Evolutionary conservation across 75 land plant species (phyloP).

Genomic region (Azolla pinnata): DNA sequence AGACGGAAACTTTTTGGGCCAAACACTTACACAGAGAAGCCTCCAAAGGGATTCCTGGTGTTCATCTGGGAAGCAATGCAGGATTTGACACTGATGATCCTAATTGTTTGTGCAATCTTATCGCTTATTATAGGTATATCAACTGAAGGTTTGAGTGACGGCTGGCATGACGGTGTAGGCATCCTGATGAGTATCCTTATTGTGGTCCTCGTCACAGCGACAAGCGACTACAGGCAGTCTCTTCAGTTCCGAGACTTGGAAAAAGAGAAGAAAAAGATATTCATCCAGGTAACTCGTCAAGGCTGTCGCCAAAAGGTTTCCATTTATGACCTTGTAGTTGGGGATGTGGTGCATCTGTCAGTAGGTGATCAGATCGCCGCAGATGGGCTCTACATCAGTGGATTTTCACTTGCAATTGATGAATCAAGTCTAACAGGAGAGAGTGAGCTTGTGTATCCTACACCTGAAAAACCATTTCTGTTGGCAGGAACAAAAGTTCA

Average conservation of each 20-base stretch:
- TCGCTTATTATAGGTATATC: constrained; percentile 59
- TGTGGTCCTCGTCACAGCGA: constrained; percentile 58
- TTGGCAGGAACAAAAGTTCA: constrained; percentile 60
- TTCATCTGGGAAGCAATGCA: constrained; percentile 84
- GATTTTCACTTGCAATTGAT: constrained; percentile 47
- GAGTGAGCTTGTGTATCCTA: constrained; percentile 37
- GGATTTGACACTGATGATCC: constrained; percentile 66
- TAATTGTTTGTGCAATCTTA: constrained; percentile 58
- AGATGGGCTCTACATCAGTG: constrained; percentile 66
- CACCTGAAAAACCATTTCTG: constrained; percentile 37
- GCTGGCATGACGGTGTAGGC: constrained; percentile 69
- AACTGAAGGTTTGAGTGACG: constrained; percentile 74
- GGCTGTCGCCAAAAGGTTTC: constrained; percentile 34
- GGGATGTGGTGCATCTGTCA: constrained; percentile 67
- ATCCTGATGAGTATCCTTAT: constrained; percentile 58
- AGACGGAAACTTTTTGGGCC: constrained; percentile 55
- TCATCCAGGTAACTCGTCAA: constrained; percentile 44
- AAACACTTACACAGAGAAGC: constrained; percentile 60
- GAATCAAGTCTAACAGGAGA: constrained; percentile 61
- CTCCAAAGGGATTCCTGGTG: constrained; percentile 48
- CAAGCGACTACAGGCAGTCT: constrained; percentile 52
- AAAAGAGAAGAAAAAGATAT: constrained; percentile 51
- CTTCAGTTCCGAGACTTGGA: constrained; percentile 58
- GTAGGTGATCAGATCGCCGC: constrained; percentile 81
- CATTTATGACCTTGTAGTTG: constrained; percentile 55